These are phyloP conservation scores for Globisporangium okanoganense DNA, from an alignment of 352 stramenopile genomes.

Conservation along the genomic window DNA sequence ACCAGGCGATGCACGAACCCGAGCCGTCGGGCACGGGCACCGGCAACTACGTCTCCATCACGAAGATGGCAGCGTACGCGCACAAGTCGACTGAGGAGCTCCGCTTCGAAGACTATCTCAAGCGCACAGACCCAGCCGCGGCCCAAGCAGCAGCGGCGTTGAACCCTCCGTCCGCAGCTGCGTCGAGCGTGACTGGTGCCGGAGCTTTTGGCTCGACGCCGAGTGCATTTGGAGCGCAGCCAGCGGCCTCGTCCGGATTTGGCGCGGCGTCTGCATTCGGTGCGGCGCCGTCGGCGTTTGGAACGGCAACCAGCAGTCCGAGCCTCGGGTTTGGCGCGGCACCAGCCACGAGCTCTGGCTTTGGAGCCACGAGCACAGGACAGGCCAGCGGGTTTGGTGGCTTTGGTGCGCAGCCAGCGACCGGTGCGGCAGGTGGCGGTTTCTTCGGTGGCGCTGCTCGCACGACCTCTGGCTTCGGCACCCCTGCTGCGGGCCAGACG, in stretches of 20 bases:
- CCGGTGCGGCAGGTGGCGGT: conserved; percentile 24
- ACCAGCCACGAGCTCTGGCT: conserved; percentile 13
- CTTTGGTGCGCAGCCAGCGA: conserved; percentile 44
- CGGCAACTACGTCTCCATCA: conserved; percentile 42
- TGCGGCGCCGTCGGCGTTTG: conserved; percentile 41
- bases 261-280: conserved; percentile 28
- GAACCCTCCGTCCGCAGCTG: conserved; percentile 33
- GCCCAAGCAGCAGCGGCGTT: conserved; percentile 35
- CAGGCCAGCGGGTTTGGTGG: conserved; percentile 32
- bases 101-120: conserved; percentile 45
- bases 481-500: conserved; percentile 21
- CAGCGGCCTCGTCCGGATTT: conserved; percentile 35
- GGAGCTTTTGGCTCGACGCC: conserved; percentile 37
- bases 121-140: conserved; percentile 27
- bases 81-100: conserved; percentile 42
- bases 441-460: conserved; percentile 35
- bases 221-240: conserved; percentile 23
- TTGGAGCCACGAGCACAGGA: conserved; percentile 18
- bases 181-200: conserved; percentile 26
- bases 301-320: conserved; percentile 14
- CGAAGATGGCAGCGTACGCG: conserved; percentile 33
- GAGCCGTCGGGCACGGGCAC: conserved; percentile 55
- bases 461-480: conserved; percentile 28
- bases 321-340: conserved; percentile 36
- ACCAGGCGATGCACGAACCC: conserved; percentile 59